Evolutionary conservation across 495 filamentous ascomycete species (phyloP), one percentile per base, ranked within the genome.

Genomic region (Hypoxylon lenormandii): DNA sequence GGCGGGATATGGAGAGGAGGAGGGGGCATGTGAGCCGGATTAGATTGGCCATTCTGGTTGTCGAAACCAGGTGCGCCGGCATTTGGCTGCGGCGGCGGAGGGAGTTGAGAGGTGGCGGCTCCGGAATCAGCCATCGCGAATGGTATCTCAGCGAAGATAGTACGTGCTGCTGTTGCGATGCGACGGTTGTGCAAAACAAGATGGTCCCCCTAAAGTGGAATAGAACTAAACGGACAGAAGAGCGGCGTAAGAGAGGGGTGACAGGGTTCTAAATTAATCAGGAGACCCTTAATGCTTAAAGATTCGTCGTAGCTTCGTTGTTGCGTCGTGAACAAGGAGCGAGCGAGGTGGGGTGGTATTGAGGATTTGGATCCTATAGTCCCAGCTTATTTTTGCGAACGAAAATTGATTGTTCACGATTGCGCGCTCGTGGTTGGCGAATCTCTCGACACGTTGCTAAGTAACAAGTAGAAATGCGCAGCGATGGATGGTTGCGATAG

Each of bases 1-100:
- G 97, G 95, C 47, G 94, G 94, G 72, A 97, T 98, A 60, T 95
- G 89, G 16, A 97, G 88, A 58, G 94, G 91, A 38, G 94, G 38
- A 42, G 38, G 38, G 15, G 38, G 38, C 38, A 42, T 42, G 7
- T 42, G 38, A 15, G 94, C 7, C 94, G 95, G 30, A 11, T 33
- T 33, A 11, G 30, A 33, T 11, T 88, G 86, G 55, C 84, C 80
- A 68, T 85, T 87, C 77, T 92, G 89, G 74, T 86, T 88, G 60
- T 88, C 86, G 76, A 91, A 90, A 61, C 88, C 89, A 54, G 89
- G 87, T 46, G 89, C 89, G 74, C 88, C 88, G 58, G 88, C 81
- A 64, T 89, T 85, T 36, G 86, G 77, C 77, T 89, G 88, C 22
- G 89, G 87, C 21, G 89, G 87, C 11, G 86, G 86, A 13, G 89